phyloP scores from a whole-genome alignment of 2,329 filamentous ascomycete genomes.

The Boeremia lycopersici region DNA sequence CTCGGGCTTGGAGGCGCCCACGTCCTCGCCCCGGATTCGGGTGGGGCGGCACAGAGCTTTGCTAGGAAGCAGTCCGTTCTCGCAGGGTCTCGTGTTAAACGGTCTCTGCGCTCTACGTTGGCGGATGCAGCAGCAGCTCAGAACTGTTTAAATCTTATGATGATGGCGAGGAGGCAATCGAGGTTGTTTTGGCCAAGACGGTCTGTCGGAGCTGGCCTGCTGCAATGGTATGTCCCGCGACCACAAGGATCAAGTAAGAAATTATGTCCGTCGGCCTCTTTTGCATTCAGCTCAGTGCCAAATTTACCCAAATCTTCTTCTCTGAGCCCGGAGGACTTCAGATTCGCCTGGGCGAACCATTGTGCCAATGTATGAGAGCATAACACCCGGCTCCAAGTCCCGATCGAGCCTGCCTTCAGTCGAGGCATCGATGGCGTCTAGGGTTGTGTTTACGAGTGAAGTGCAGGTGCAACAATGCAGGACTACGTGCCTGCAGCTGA shows the following conservation, averaged over 20 bases:
- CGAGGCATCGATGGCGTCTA: no score
- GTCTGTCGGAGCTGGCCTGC: constrained; percentile 23
- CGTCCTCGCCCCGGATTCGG: constrained; percentile 24
- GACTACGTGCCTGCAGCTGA: not conserved
- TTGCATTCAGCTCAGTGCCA: not conserved
- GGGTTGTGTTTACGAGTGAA: not conserved
- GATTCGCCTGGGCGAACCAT: not conserved
- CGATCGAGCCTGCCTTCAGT: not conserved
- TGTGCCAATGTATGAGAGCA: not conserved
- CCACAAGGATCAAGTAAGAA: constrained; percentile 22
- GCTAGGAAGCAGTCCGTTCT: constrained; percentile 33
- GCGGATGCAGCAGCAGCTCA: constrained; percentile 43
- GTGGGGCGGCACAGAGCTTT: constrained; percentile 22
- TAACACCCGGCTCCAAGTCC: not conserved
- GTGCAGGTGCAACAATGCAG: not conserved
- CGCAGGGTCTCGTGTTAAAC: constrained; percentile 18
- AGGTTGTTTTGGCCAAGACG: constrained; percentile 37
- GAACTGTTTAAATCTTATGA: constrained; percentile 45
- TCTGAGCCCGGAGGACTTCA: not conserved
- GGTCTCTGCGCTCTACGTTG: constrained; percentile 18
- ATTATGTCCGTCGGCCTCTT: not conserved
- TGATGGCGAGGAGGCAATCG: constrained; percentile 39
- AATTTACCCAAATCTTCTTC: not conserved
- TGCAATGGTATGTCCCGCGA: constrained; percentile 47
- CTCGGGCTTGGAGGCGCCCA: constrained; percentile 32